Conservation (phyloP, 2,329 filamentous ascomycete genomes). For the Aspergillus sp. region DNA sequence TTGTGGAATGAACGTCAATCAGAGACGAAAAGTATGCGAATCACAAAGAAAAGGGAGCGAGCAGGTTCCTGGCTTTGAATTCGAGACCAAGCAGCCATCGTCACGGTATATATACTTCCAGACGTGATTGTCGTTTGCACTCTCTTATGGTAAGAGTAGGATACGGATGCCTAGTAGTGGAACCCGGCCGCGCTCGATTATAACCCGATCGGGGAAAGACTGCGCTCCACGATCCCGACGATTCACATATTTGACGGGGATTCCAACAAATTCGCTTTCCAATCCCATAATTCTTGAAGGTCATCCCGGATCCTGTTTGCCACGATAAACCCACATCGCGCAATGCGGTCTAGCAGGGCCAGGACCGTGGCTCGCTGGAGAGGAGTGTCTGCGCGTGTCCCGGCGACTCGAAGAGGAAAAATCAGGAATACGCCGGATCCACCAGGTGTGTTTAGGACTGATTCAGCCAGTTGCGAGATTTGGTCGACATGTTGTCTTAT, state of each 20-base stretch:
- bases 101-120: background rate
- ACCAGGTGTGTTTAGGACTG: background rate
- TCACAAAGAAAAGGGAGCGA: background rate
- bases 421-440: constrained; percentile 1
- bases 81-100: background rate
- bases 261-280: background rate
- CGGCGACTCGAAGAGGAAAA: constrained; percentile 7
- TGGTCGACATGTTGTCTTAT: background rate
- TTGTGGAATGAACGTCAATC: background rate
- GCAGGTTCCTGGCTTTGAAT: background rate
- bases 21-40: background rate
- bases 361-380: background rate
- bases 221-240: background rate
- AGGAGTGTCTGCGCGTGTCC: background rate
- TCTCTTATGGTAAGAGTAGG: background rate
- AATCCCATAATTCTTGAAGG: constrained; percentile 4
- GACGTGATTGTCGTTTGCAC: background rate
- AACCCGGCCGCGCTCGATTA: background rate
- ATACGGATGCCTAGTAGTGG: constrained; percentile 2
- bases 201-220: background rate
- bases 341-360: background rate
- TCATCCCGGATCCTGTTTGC: constrained; percentile 2
- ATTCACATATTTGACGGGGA: background rate
- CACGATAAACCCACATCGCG: constrained; percentile 3
- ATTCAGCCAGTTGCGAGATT: background rate